Conservation (phyloP, 805 yeast genomes). For the Debaryomyces hansenii region DNA sequence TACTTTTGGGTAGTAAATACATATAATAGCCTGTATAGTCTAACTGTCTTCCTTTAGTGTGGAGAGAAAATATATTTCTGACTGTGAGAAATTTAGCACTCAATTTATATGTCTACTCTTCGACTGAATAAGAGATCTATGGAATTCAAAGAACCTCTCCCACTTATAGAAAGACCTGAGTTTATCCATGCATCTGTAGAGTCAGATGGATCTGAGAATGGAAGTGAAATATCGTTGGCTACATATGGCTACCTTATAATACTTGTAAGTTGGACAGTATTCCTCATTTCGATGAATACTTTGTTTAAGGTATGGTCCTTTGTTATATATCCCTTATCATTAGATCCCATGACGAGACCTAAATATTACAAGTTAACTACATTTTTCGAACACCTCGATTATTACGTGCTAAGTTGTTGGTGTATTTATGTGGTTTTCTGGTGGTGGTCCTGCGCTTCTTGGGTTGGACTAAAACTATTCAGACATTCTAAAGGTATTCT, state of each 20-base stretch:
- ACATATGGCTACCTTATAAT: conserved; percentile 31
- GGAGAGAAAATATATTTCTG: too few species aligned
- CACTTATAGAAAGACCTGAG: conserved; percentile 5
- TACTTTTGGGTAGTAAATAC: neutral
- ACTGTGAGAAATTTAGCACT: too few species aligned
- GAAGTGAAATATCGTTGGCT: neutral
- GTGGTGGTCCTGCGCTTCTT: conserved; percentile 72
- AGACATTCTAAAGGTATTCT: conserved; percentile 71
- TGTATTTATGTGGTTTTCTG: conserved; percentile 40
- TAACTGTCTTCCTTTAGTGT: neutral
- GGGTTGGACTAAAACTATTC: conserved; percentile 81
- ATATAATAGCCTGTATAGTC: neutral
- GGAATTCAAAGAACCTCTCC: conserved; percentile 8
- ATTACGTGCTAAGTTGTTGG: conserved; percentile 35
- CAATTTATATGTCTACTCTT: too few species aligned
- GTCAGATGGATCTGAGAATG: neutral
- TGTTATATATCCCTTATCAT: conserved; percentile 31
- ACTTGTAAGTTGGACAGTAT: conserved; percentile 30
- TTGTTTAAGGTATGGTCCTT: conserved; percentile 36
- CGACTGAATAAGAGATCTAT: neutral
- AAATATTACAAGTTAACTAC: conserved; percentile 10
- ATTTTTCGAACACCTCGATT: conserved; percentile 24
- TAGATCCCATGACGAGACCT: conserved; percentile 3
- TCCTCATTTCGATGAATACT: conserved; percentile 32
- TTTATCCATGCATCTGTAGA: neutral